phyloP scores from a whole-genome alignment of 192 early-diverging fungal genomes.

The Glomus cerebriforme region DNA sequence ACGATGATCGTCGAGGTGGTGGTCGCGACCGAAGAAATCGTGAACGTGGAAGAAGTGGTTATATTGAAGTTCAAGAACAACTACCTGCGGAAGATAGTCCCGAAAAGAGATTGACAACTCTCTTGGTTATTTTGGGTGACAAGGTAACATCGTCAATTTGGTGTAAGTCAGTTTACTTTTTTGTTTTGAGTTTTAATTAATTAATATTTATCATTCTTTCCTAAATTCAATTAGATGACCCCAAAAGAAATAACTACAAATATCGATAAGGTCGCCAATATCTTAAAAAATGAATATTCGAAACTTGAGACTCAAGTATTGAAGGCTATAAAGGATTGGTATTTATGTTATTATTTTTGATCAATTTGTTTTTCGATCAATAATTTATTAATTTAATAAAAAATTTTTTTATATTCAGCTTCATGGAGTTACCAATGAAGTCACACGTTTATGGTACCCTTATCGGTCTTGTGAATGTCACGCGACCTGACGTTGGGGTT shows the following conservation, averaged over 20 bases:
- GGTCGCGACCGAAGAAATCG: background rate
- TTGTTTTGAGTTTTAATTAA: background rate
- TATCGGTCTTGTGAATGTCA: conserved; percentile 80
- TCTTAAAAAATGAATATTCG: conserved; percentile 69
- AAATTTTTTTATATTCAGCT: conserved; percentile 49
- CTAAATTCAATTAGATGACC: background rate
- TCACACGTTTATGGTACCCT: conserved; percentile 77
- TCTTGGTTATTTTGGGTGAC: conserved; percentile 11
- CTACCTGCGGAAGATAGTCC: background rate
- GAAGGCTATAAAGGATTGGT: conserved; percentile 64
- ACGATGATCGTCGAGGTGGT: conserved; percentile 7
- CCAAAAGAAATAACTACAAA: conserved; percentile 20
- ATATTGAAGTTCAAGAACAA: background rate
- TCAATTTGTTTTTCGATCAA: conserved; percentile 22
- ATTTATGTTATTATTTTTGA: conserved; percentile 35
- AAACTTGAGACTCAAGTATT: conserved; percentile 66
- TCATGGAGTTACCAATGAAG: conserved; percentile 75
- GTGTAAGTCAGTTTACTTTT: background rate
- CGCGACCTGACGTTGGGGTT: conserved; percentile 61
- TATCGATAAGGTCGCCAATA: conserved; percentile 52
- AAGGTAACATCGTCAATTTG: background rate
- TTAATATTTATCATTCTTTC: background rate
- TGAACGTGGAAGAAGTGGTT: background rate
- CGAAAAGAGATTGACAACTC: background rate
- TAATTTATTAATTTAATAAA: conserved; percentile 43